Evolutionary conservation across 257 asterid genomes (phyloP).

Genomic region (Jacaranda copaia): DNA sequence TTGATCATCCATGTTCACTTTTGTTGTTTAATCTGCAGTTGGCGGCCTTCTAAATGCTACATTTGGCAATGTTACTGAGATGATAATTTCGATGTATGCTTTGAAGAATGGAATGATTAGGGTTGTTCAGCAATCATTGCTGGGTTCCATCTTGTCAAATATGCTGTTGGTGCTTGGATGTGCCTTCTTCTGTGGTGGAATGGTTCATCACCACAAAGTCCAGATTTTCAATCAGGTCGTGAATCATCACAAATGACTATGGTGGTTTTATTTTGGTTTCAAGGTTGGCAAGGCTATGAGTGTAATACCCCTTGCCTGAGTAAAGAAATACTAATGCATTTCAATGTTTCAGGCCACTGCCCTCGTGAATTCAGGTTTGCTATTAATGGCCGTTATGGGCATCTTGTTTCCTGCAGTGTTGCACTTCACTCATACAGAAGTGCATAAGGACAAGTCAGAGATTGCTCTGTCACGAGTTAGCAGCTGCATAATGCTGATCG

Average conservation of each 20-base stretch:
- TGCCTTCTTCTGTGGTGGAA: constrained; percentile 93
- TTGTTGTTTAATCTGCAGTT: constrained; percentile 57
- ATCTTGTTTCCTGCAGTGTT: constrained; percentile 91
- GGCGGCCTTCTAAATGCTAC: constrained; percentile 98
- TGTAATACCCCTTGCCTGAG: constrained; percentile 3
- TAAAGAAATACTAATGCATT: constrained; percentile 40
- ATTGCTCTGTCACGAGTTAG: constrained; percentile 94
- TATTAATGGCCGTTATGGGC: constrained; percentile 99
- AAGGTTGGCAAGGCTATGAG: not conserved
- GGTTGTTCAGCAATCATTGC: constrained; percentile 90
- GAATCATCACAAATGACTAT: constrained; percentile 17
- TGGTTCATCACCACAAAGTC: constrained; percentile 72
- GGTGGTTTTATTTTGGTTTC: constrained; percentile 22
- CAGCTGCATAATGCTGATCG: constrained; percentile 92
- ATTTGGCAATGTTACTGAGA: constrained; percentile 96
- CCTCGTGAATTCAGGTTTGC: constrained; percentile 85
- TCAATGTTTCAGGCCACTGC: constrained; percentile 79
- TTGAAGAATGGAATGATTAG: constrained; percentile 90
- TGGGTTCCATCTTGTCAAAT: constrained; percentile 96
- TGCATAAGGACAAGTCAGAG: constrained; percentile 86
- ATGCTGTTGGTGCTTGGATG: constrained; percentile 99
- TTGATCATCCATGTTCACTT: not conserved
- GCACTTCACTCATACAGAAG: constrained; percentile 89
- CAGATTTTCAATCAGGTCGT: constrained; percentile 89
- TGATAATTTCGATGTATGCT: constrained; percentile 93